A percentile compares a stretch with the other conserved stretches of the same genome.
These are phyloP conservation scores for Paecilomyces formosus DNA, from an alignment of 2,329 filamentous ascomycete genomes.

Conservation along the genomic window DNA sequence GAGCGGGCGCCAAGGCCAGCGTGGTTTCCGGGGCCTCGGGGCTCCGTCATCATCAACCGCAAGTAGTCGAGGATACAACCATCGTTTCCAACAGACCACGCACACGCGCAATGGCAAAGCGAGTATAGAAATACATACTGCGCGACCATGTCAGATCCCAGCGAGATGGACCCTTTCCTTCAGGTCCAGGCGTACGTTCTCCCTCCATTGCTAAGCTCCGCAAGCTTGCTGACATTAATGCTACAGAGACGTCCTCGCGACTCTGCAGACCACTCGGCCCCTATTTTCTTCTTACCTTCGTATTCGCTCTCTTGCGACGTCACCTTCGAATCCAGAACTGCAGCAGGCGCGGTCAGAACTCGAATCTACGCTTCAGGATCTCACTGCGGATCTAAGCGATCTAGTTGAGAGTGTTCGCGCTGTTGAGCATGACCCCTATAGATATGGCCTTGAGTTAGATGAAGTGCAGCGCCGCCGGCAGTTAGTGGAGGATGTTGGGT, in stretches of 20 bases:
- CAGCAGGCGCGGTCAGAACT: constrained; percentile 65
- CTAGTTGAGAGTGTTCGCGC: constrained; percentile 79
- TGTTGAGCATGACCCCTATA: constrained; percentile 78
- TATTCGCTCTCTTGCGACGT: constrained; percentile 77
- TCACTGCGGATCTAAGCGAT: constrained; percentile 80
- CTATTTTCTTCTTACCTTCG: constrained; percentile 93
- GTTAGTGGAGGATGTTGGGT: constrained; percentile 81
- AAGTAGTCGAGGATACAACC: constrained; percentile 7
- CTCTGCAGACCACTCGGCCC: constrained; percentile 71
- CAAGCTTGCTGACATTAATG: constrained; percentile 2
- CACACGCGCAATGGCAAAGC: not conserved
- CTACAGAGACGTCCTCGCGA: constrained; percentile 74
- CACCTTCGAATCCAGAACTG: constrained; percentile 62
- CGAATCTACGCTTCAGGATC: constrained; percentile 64
- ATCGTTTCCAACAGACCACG: not conserved
- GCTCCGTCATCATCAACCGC: constrained; percentile 12
- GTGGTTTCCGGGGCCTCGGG: not conserved
- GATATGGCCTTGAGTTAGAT: constrained; percentile 74
- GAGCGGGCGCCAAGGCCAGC: not conserved
- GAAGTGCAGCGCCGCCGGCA: constrained; percentile 75
- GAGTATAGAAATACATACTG: constrained; percentile 1
- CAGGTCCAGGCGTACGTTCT: constrained; percentile 39
- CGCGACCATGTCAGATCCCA: constrained; percentile 20
- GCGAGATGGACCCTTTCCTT: constrained; percentile 37
- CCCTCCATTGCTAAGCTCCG: not conserved